Base-by-base conservation (phyloP, 2,329 filamentous ascomycete genomes). In the Xylaria sp. region DNA sequence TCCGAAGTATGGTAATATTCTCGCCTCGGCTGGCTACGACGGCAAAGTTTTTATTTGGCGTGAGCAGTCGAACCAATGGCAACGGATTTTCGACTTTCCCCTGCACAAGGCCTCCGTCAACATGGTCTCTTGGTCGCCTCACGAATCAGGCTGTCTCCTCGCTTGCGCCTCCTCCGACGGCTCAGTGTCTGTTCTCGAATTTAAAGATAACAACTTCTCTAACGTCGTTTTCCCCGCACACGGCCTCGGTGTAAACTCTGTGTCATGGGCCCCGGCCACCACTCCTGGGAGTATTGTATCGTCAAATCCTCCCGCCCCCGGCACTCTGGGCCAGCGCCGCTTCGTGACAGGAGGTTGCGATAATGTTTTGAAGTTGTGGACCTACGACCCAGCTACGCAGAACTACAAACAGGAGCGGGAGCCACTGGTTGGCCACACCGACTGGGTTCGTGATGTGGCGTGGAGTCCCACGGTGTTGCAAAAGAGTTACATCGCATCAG, bases 11-110 rank as follows among this genome's bases (percentile, higher is more conserved):
- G 95, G 95, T 81, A 97, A 94, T 77, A 97, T 99, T 74, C 89
- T 99, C 63, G 95, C 95, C 58, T 96, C 92, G 65, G 92, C 93
- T 53, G 92, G 91, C 68, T 99, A 97, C 81, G 95, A 99, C 78
- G 95, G 94, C 78, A 97, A 97, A 79, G 94, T 99, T 68, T 88
- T 98, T 77, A 96, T 99, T 83, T 99, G 94, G 93, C 92, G 93
- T 77, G 95, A 99, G 79, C 90, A 93, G 77, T 82, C 79, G 70
- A 85, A 83, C 69, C 81, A 86, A 71, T 93, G 90, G 90, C 90
- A 93, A 73, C 89, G 90, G 75, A 92, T 97, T 77, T 96, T 95
- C 81, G 92, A 96, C 73, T 96, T 96, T 75, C 89, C 91, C 65
- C 86, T 94, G 56, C 94, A 98, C 87, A 96, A 94, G 77, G 94